These are phyloP conservation scores for Fusarium anguioides DNA, from an alignment of 2,329 filamentous ascomycete species.

Conservation along the genomic window DNA sequence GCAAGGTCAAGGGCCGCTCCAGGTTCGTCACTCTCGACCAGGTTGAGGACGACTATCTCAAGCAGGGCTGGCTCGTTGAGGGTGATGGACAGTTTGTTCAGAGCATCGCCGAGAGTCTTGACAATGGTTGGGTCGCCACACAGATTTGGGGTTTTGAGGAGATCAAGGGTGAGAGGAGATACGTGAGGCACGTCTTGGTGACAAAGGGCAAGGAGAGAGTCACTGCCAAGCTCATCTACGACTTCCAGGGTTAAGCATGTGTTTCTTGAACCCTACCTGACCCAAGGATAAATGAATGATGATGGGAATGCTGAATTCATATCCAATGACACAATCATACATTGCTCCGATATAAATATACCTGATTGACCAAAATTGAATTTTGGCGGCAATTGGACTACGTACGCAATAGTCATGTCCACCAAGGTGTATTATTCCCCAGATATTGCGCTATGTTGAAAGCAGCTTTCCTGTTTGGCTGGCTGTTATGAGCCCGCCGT, in stretches of 20 bases:
- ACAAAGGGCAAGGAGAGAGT: constrained; percentile 62
- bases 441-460: constrained; percentile 37
- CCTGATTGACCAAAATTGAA: background rate
- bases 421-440: constrained; percentile 8
- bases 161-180: constrained; percentile 62
- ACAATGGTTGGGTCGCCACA: constrained; percentile 64
- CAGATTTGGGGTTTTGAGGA: constrained; percentile 72
- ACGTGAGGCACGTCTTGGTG: constrained; percentile 65
- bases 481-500: constrained; percentile 7
- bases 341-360: constrained; percentile 2
- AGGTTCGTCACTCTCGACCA: constrained; percentile 61
- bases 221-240: constrained; percentile 66
- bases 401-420: background rate
- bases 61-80: constrained; percentile 69
- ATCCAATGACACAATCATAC: background rate
- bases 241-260: constrained; percentile 53
- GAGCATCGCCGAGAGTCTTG: constrained; percentile 67
- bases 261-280: background rate
- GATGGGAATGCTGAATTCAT: background rate
- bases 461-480: constrained; percentile 28
- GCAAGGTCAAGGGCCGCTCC: constrained; percentile 71
- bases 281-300: background rate
- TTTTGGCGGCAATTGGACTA: background rate
- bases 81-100: constrained; percentile 71
- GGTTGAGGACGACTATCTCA: constrained; percentile 66